A percentile compares a stretch with the other conserved stretches of the same genome.
These are phyloP conservation scores for Penicillium mononematosum DNA, from an alignment of 495 filamentous ascomycete genomes.

Conservation along the genomic window DNA sequence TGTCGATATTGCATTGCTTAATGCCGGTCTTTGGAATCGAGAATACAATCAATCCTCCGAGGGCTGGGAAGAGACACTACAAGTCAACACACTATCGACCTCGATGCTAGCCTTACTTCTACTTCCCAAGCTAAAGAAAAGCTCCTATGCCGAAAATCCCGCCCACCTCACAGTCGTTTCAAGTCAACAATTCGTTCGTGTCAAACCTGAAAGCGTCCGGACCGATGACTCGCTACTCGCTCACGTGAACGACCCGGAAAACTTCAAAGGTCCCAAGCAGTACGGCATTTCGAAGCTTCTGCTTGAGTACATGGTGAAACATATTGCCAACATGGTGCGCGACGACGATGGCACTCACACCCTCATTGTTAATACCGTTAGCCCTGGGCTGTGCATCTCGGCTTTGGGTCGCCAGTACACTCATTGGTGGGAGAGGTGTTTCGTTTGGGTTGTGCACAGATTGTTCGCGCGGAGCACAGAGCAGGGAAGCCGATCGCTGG, in stretches of 20 bases:
- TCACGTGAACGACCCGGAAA: conserved; percentile 31
- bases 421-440: conserved; percentile 37
- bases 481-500: conserved; percentile 49
- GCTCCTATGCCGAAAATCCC: conserved; percentile 25
- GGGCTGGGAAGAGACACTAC: conserved; percentile 54
- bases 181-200: conserved; percentile 43
- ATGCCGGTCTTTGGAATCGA: conserved; percentile 45
- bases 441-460: conserved; percentile 37
- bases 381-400: conserved; percentile 45
- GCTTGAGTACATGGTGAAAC: conserved; percentile 45
- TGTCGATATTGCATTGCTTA: conserved; percentile 46
- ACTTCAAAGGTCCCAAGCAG: conserved; percentile 37
- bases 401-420: conserved; percentile 42
- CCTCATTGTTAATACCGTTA: conserved; percentile 47
- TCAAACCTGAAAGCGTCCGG: conserved; percentile 34
- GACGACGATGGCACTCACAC: conserved; percentile 37
- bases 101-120: conserved; percentile 54
- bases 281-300: conserved; percentile 51
- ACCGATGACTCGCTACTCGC: conserved; percentile 34
- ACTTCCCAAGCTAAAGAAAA: conserved; percentile 46
- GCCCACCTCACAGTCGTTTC: conserved; percentile 43
- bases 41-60: conserved; percentile 38
- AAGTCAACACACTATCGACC: conserved; percentile 61
- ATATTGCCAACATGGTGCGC: conserved; percentile 32
- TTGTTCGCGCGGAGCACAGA: conserved; percentile 50